Evolutionary conservation across 768 basidiomycete species (phyloP).

Genomic region (Gloeophyllum trabeum): DNA sequence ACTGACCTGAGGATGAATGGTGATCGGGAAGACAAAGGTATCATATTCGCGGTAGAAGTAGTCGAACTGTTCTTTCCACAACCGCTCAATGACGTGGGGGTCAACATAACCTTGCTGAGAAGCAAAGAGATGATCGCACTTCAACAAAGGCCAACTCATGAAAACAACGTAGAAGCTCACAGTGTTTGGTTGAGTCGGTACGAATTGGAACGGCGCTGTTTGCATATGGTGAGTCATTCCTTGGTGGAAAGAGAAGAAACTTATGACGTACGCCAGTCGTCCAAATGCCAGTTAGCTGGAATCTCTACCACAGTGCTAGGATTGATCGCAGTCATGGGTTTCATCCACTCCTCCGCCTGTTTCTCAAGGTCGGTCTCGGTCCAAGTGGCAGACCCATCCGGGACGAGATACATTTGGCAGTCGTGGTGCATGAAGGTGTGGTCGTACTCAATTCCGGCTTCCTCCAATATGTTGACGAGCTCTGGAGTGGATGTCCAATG

Average conservation of each 20-base stretch:
- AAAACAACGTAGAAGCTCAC: constrained; percentile 31
- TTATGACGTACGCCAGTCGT: neutral
- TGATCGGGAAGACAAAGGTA: constrained; percentile 63
- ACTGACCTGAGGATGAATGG: constrained; percentile 70
- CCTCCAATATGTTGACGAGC: constrained; percentile 48
- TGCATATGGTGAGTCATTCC: constrained; percentile 70
- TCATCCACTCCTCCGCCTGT: constrained; percentile 61
- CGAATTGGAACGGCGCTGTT: constrained; percentile 6
- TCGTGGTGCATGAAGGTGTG: constrained; percentile 10
- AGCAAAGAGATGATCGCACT: no score
- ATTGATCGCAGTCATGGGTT: constrained; percentile 52
- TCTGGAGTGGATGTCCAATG: constrained; percentile 76
- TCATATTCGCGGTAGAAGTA: constrained; percentile 59
- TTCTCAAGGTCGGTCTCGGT: constrained; percentile 57
- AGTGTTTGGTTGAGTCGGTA: neutral
- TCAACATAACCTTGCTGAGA: no score
- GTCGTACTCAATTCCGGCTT: constrained; percentile 62
- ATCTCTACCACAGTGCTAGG: constrained; percentile 53
- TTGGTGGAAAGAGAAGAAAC: constrained; percentile 43
- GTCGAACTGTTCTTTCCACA: constrained; percentile 69
- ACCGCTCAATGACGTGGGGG: constrained; percentile 48
- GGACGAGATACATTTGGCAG: constrained; percentile 57
- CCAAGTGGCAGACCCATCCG: constrained; percentile 61
- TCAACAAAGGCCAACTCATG: constrained; percentile 25
- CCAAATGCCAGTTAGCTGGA: constrained; percentile 49